Base-by-base conservation (phyloP, 2,329 filamentous ascomycete genomes). In the Beauveria asiatica region DNA sequence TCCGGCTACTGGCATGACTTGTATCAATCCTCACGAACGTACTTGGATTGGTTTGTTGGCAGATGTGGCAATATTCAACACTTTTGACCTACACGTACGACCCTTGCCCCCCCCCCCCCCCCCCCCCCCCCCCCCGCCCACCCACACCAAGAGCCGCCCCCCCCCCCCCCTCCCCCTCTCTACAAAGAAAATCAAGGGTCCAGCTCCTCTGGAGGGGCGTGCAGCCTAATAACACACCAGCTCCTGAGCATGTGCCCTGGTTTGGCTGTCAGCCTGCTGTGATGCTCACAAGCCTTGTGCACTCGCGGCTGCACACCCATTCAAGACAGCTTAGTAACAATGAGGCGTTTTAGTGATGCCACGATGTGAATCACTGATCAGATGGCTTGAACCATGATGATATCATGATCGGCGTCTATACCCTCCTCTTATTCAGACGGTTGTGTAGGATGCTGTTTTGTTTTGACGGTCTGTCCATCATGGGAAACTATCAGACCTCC, bases 131-230 rank as follows among this genome's bases (percentile, higher is more conserved):
- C n/a, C n/a, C n/a, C n/a, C n/a, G n/a, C n/a, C n/a, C n/a, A n/a
- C n/a, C n/a, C n/a, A n/a, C n/a, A n/a, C n/a, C n/a, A n/a, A n/a
- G n/a, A n/a, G n/a, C n/a, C n/a, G n/a, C n/a, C n/a, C n/a, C n/a
- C n/a, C n/a, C n/a, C n/a, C n/a, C n/a, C n/a, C n/a, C n/a, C n/a
- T n/a, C n/a, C n/a, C n/a, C n/a, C n/a, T n/a, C n/a, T n/a, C n/a
- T n/a, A n/a, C n/a, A n/a, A 17, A 27, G 49, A n/a, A 49, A 57
- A n/a, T 27, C 45, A 44, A 59, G 56, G 56, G 56, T 59, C 56
- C 56, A 52, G 37, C 23, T 30, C 19, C 41, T 27, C 21, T 45
- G 25, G 48, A 51, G 56, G 56, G 56, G 56, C 19, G 56, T 59
- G 56, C n/a, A 30, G 17, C 9, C 17, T 7, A 10, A 6, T 1